phyloP scores from a whole-genome alignment of 257 asterid genomes.

The Solanum clarkiae region DNA sequence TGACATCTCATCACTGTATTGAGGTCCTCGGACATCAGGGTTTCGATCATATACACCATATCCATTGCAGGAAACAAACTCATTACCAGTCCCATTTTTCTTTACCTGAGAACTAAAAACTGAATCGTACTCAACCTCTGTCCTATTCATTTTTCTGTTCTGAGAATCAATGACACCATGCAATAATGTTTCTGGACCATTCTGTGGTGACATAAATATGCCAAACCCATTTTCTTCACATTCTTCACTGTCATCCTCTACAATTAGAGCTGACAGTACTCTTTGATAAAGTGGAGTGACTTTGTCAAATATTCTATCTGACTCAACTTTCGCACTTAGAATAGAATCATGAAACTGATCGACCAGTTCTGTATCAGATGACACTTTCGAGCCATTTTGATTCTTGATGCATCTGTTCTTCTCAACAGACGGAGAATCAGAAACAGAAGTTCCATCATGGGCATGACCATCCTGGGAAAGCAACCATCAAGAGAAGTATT shows the following conservation, averaged over 20 bases:
- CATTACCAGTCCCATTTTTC: constrained; percentile 40
- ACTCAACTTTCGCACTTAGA: constrained; percentile 26
- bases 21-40: constrained; percentile 7
- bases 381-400: constrained; percentile 24
- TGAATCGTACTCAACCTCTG: constrained; percentile 39
- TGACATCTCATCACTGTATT: constrained; percentile 39
- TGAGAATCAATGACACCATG: constrained; percentile 31
- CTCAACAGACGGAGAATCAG: constrained; percentile 27
- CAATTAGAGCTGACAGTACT: constrained; percentile 76
- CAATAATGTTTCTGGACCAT: constrained; percentile 22
- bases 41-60: constrained; percentile 18
- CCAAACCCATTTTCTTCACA: constrained; percentile 63
- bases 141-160: constrained; percentile 28
- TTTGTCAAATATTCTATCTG: constrained; percentile 26
- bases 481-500: background rate
- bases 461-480: constrained; percentile 39
- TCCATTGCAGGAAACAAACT: constrained; percentile 41
- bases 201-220: constrained; percentile 14
- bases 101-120: constrained; percentile 34
- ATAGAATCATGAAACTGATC: constrained; percentile 40
- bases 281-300: constrained; percentile 76
- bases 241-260: constrained; percentile 73
- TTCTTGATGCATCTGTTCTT: constrained; percentile 25
- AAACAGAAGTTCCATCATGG: constrained; percentile 27
- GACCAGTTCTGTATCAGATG: constrained; percentile 23